These are phyloP conservation scores for Chytriomyces sp. DNA, from an alignment of 192 early-diverging fungal species.

Conservation along the genomic window DNA sequence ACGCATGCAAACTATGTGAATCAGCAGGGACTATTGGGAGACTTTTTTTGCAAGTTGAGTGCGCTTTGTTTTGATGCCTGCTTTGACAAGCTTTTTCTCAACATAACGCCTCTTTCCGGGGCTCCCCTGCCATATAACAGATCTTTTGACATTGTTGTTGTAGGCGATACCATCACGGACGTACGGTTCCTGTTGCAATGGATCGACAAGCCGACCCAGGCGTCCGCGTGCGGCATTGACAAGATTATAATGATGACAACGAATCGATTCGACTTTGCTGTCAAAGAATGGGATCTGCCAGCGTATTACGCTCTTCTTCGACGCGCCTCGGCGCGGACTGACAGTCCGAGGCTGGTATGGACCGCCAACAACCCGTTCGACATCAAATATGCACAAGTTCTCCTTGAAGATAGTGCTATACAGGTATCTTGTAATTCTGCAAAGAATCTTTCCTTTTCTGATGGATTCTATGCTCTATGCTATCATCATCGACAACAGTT, in stretches of 20 bases:
- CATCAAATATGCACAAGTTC: slow-evolving; percentile 16
- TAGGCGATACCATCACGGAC: slow-evolving; percentile 20
- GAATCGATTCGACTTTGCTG: slow-evolving; percentile 17
- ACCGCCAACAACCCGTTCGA: slow-evolving; percentile 24
- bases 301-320: neutral
- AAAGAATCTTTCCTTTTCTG: neutral
- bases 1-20: neutral
- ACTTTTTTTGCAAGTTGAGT: slow-evolving; percentile 21
- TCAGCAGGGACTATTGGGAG: neutral
- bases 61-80: too few species aligned
- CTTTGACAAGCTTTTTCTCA: too few species aligned
- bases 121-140: too few species aligned
- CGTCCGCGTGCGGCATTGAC: too few species aligned
- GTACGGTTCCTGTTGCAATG: slow-evolving; percentile 3
- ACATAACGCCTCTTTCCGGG: too few species aligned
- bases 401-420: neutral
- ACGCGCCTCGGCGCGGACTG: neutral
- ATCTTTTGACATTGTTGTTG: slow-evolving; percentile 17
- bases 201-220: neutral
- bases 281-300: slow-evolving; percentile 2
- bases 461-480: neutral
- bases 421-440: neutral
- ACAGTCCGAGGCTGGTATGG: slow-evolving; percentile 2
- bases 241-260: slow-evolving; percentile 27
- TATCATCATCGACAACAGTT: neutral